These are phyloP conservation scores for Heimioporus sp. DNA, from an alignment of 768 basidiomycete species.

Conservation along the genomic window DNA sequence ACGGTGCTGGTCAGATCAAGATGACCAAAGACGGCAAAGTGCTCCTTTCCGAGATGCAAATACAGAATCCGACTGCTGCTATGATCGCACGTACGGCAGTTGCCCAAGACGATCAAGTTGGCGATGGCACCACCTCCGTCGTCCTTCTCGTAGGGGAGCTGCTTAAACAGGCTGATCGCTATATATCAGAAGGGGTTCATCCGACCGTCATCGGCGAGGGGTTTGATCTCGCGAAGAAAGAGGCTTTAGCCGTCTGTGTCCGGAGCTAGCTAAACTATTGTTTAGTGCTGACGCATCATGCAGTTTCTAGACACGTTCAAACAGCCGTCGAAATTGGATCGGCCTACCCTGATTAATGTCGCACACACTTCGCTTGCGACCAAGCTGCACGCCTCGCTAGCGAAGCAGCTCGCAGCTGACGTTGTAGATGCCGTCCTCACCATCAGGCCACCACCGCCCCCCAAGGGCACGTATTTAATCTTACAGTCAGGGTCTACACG, in stretches of 20 bases:
- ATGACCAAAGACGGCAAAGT: slow-evolving; percentile 99
- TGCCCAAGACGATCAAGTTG: slow-evolving; percentile 98
- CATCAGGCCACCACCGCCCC: slow-evolving; percentile 69
- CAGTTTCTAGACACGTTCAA: slow-evolving; percentile 95
- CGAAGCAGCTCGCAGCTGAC: slow-evolving; percentile 85
- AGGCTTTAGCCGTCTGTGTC: slow-evolving; percentile 72
- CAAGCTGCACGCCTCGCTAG: slow-evolving; percentile 79
- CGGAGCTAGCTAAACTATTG: slow-evolving; percentile 9
- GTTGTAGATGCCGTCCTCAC: slow-evolving; percentile 94
- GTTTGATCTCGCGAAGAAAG: slow-evolving; percentile 97
- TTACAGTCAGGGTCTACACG: slow-evolving; percentile 25
- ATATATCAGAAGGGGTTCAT: slow-evolving; percentile 97
- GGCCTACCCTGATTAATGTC: slow-evolving; percentile 88
- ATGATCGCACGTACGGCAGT: slow-evolving; percentile 99
- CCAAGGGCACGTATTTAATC: slow-evolving; percentile 46
- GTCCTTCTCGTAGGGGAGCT: slow-evolving; percentile 94
- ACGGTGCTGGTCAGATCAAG: slow-evolving; percentile 97
- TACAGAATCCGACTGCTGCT: slow-evolving; percentile 97
- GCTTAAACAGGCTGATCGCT: slow-evolving; percentile 96
- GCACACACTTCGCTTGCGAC: slow-evolving; percentile 95
- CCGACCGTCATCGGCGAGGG: slow-evolving; percentile 95
- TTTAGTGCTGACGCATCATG: slow-evolving; percentile 20
- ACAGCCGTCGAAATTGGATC: slow-evolving; percentile 72
- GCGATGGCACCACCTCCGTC: slow-evolving; percentile 97
- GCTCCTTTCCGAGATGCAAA: slow-evolving; percentile 98